Base-by-base conservation (phyloP, 371 early-diverging fungal genomes). In the Phascolomyces articulosus region DNA sequence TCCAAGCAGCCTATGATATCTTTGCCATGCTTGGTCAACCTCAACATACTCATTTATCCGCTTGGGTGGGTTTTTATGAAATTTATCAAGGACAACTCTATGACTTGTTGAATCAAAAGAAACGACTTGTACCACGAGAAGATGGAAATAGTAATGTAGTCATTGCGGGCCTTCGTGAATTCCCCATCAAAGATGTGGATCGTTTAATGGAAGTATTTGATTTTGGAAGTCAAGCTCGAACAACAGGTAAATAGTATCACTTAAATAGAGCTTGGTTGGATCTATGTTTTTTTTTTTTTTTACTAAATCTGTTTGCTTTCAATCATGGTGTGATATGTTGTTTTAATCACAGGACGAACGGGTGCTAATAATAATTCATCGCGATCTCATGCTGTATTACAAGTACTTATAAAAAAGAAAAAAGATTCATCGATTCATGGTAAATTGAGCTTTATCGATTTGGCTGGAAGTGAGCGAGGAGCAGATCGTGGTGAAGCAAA, bases 391-490 rank as follows among this genome's bases (percentile, higher is more conserved):
- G 98, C 99, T 34, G 95, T 99, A 18, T 84, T 99, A 71, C 97
- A 96, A 80, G 88, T 99, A 27, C 81, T 90, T n/a, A 70, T 98
- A 10, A 75, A 92, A 62, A 83, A 86, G 48, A 85, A 84, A 58
- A 66, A 78, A 41, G 80, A 13, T 2, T 27, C 6, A 34, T 6
- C 86, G 15, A 81, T 90, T 16, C 73, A 75, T 65, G 95, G 96
- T 48, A 98, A 97, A 72, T 83, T 98, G 24, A 95, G 93, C 74
- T 98, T 99, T 74, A 97, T 99, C 60, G 99, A 99, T 84, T 79
- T 99, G 63, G 99, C 99, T 10, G 99, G 99, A 20, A 96, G 95
- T 77, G 99, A 99, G 78, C 90, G 99, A 58, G 99, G 99, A 20
- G 95, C 96, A 3, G 99, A 99, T 74, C 87, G 99, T 62, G 98